Evolutionary conservation across 2,329 filamentous ascomycete genomes (phyloP).

Genomic region (Aspergillus melleus): DNA sequence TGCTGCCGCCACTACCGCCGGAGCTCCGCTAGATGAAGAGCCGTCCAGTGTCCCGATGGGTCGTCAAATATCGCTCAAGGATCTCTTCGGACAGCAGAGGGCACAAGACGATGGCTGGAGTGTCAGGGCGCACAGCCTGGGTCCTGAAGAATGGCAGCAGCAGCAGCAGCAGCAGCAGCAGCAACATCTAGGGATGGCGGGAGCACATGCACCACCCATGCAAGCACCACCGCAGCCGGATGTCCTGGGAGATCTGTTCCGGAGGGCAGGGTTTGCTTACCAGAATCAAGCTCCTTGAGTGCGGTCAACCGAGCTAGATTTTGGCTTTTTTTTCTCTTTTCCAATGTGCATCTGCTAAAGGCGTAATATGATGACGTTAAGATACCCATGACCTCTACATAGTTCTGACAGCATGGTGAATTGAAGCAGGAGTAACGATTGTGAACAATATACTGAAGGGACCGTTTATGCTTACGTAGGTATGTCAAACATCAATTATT

Average conservation of each 20-base stretch:
- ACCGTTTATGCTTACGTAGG: not conserved
- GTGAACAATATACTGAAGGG: not conserved
- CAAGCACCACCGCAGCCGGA: constrained; percentile 27
- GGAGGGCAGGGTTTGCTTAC: constrained; percentile 41
- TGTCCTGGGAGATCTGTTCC: constrained; percentile 45
- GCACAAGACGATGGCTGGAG: constrained; percentile 54
- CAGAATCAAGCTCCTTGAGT: constrained; percentile 18
- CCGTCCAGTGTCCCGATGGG: constrained; percentile 50
- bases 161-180: constrained; percentile 30
- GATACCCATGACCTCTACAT: not conserved
- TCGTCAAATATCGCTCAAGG: constrained; percentile 54
- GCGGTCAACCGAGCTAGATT: not conserved
- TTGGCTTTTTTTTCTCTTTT: not conserved
- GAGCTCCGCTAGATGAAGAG: constrained; percentile 36
- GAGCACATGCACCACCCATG: constrained; percentile 5
- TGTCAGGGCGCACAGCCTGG: constrained; percentile 47
- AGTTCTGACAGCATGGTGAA: not conserved
- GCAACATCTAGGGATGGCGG: constrained; percentile 14
- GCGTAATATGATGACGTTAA: not conserved
- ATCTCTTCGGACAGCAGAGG: constrained; percentile 57
- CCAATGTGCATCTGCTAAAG: not conserved
- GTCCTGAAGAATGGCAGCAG: constrained; percentile 21
- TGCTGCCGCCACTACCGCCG: constrained; percentile 24
- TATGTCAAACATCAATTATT: not conserved
- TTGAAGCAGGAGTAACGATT: not conserved